Percentiles rank a stretch among this genome's conserved stretches.
Evolutionary conservation across 805 yeast species (phyloP).

Genomic region (Osmozyma mogii): DNA sequence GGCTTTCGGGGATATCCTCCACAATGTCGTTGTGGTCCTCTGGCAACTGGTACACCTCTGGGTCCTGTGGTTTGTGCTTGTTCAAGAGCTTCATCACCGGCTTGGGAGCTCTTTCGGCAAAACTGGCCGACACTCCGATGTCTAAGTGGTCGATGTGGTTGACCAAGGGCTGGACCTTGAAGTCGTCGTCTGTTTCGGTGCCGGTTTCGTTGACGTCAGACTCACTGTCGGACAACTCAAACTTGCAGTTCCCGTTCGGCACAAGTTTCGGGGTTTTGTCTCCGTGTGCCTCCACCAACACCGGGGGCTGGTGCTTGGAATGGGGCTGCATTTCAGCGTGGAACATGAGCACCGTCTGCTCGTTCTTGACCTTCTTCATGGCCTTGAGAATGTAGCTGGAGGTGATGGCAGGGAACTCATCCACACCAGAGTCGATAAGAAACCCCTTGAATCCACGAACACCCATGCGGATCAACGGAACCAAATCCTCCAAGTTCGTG

Average conservation of each 20-base stretch:
- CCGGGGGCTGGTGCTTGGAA: conserved; percentile 13
- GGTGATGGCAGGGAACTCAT: conserved; percentile 82
- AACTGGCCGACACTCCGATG: conserved; percentile 34
- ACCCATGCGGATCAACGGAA: conserved; percentile 75
- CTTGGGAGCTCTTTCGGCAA: conserved; percentile 30
- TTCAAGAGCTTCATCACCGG: conserved; percentile 28
- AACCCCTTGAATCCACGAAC: conserved; percentile 94
- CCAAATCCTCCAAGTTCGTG: conserved; percentile 56
- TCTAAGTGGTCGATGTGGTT: conserved; percentile 25
- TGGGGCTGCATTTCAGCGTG: conserved; percentile 81
- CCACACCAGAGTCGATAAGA: conserved; percentile 91
- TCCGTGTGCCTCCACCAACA: conserved; percentile 16
- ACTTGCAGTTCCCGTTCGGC: conserved; percentile 16
- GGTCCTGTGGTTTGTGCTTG: conserved; percentile 7
- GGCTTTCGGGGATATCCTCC: conserved; percentile 34
- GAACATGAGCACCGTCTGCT: conserved; percentile 73
- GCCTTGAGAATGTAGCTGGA: conserved; percentile 60
- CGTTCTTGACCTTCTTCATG: conserved; percentile 51
- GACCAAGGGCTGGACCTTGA: conserved; percentile 7
- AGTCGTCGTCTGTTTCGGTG: conserved; percentile 2
- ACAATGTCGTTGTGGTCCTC: conserved; percentile 19
- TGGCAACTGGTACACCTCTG: conserved; percentile 25
- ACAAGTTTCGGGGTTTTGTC: conserved; percentile 18
- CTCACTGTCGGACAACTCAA: conserved; percentile 12
- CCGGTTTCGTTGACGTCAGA: conserved; percentile 8